A percentile compares a stretch with the other conserved stretches of the same genome.
Evolutionary conservation across 345 rosid genomes (phyloP).

Genomic region (Balakata baccata): DNA sequence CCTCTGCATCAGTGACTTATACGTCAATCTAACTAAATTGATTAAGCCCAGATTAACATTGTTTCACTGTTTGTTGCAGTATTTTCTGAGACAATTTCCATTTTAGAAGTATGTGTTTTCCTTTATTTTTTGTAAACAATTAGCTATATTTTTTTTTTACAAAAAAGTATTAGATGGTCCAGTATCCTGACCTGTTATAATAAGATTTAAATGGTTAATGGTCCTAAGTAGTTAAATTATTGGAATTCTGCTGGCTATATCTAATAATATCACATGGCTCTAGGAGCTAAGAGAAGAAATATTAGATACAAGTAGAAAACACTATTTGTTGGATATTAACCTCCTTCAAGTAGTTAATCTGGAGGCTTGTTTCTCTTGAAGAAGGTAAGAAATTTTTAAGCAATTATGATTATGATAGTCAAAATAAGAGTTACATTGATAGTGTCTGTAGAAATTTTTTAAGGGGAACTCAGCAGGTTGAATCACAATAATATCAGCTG

Average conservation of each 20-base stretch:
- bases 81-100: not conserved
- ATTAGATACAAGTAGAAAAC: not conserved
- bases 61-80: slow-evolving; percentile 12
- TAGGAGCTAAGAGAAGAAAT: not conserved
- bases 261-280: not conserved
- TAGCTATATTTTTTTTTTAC: not conserved
- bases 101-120: not conserved
- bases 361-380: not conserved
- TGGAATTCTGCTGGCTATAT: not conserved
- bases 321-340: not conserved
- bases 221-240: not conserved
- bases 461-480: not conserved
- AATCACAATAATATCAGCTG: not conserved
- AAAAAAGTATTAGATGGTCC: not conserved
- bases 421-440: not conserved
- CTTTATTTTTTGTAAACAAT: not conserved
- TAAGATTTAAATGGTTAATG: not conserved
- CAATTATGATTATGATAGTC: too few relatives aligned
- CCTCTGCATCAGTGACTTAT: not conserved
- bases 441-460: not conserved
- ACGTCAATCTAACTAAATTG: not conserved
- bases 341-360: not conserved
- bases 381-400: not conserved
- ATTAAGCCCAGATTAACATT: not conserved
- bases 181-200: not conserved